Percentiles rank a stretch among this genome's conserved stretches.
Conservation (phyloP, 2,329 filamentous ascomycete genomes). For the Stromatinia cepivora region DNA sequence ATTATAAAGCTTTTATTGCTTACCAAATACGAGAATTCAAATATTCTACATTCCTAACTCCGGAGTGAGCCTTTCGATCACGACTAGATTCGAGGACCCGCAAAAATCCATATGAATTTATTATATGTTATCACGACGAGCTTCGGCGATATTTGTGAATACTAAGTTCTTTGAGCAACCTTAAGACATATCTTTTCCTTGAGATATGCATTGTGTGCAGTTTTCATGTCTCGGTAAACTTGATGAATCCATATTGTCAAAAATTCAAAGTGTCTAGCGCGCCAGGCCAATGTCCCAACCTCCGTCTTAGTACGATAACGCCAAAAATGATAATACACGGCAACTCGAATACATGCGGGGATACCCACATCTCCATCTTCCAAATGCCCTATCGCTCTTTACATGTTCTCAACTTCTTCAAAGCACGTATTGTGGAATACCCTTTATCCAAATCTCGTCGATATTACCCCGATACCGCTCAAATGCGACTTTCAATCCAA, state of each 20-base stretch:
- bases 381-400: neutral
- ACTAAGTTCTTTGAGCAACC: neutral
- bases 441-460: constrained; percentile 16
- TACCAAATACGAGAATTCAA: constrained; percentile 4
- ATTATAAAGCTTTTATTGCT: neutral
- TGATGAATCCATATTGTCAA: constrained; percentile 6
- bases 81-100: neutral
- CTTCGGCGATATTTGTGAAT: neutral
- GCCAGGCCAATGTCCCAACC: neutral
- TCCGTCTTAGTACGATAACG: neutral
- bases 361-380: neutral
- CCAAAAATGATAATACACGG: neutral
- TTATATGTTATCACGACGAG: neutral
- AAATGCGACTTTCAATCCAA: constrained; percentile 13
- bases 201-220: neutral
- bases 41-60: neutral
- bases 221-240: neutral
- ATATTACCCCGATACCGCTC: constrained; percentile 13
- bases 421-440: neutral
- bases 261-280: neutral
- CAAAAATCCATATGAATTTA: neutral
- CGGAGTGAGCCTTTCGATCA: neutral
- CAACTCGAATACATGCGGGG: neutral
- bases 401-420: neutral
- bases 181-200: neutral